A percentile compares a stretch with the other conserved stretches of the same genome.
Evolutionary conservation across 2,329 filamentous ascomycete species (phyloP).

Genomic region (Thermoascus crustaceus): DNA sequence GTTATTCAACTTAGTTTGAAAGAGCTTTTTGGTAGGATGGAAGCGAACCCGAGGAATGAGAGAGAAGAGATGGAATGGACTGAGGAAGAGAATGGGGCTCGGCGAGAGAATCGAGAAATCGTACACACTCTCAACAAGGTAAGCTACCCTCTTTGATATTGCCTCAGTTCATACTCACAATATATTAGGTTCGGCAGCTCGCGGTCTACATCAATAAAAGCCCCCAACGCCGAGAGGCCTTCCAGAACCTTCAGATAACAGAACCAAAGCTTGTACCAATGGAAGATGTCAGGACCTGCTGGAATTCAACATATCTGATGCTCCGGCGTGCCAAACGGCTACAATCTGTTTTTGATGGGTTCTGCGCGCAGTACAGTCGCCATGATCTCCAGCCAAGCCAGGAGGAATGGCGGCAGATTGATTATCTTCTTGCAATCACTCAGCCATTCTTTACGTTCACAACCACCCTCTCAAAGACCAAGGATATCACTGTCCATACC

Average conservation of each 20-base stretch:
- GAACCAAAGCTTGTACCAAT: slow-evolving; percentile 10
- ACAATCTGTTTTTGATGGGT: neutral
- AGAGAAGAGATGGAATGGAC: neutral
- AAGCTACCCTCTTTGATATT: no score
- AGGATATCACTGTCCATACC: slow-evolving; percentile 9
- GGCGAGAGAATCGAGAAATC: neutral
- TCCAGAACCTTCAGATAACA: slow-evolving; percentile 8
- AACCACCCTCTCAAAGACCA: slow-evolving; percentile 8
- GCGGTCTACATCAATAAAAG: slow-evolving; percentile 10
- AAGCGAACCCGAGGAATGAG: slow-evolving; percentile 5
- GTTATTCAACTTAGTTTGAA: slow-evolving; percentile 11
- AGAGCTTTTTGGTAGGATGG: slow-evolving; percentile 9
- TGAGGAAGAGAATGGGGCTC: neutral
- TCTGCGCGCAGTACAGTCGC: neutral
- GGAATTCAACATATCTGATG: slow-evolving; percentile 14
- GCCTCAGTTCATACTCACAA: no score
- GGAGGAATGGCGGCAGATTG: slow-evolving; percentile 10
- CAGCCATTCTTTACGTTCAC: slow-evolving; percentile 13
- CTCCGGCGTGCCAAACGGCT: slow-evolving; percentile 9
- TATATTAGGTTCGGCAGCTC: no score
- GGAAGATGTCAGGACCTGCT: slow-evolving; percentile 10
- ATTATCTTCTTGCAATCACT: slow-evolving; percentile 13
- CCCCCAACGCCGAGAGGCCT: slow-evolving; percentile 9
- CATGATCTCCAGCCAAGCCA: slow-evolving; percentile 5
- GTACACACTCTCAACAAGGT: slow-evolving; percentile 6